A percentile compares a stretch with the other conserved stretches of the same genome.
Conservation (phyloP, 805 yeast genomes). For the Wickerhamomyces subpelliculosus region DNA sequence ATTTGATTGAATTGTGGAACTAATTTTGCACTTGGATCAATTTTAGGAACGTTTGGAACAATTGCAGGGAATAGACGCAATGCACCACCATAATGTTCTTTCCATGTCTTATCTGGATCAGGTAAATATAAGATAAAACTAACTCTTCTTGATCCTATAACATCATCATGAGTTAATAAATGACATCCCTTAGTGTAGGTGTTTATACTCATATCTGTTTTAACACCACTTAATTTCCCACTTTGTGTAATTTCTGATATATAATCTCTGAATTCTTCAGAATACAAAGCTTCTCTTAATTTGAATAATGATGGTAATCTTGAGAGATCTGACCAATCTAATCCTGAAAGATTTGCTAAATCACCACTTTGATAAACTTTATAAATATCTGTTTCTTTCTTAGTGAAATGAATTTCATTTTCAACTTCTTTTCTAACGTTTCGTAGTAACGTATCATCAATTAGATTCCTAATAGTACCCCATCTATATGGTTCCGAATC, state of each 20-base stretch:
- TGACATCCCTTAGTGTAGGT: constrained; percentile 92
- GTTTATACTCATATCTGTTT: constrained; percentile 89
- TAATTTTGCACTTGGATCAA: constrained; percentile 62
- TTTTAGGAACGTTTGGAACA: constrained; percentile 81
- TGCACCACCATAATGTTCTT: constrained; percentile 90
- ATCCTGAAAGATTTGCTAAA: constrained; percentile 84
- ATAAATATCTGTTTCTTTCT: constrained; percentile 95
- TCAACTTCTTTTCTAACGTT: constrained; percentile 82
- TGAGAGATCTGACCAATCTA: constrained; percentile 66
- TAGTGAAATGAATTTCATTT: constrained; percentile 79
- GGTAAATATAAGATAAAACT: constrained; percentile 90
- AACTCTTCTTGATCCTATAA: constrained; percentile 89
- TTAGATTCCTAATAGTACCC: constrained; percentile 73
- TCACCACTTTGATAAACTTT: constrained; percentile 88
- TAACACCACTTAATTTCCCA: constrained; percentile 84
- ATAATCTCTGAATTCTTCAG: constrained; percentile 75
- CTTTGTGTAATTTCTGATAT: constrained; percentile 74
- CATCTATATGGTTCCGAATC: constrained; percentile 77
- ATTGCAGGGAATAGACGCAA: constrained; percentile 80
- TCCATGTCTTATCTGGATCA: constrained; percentile 87
- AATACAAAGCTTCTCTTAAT: constrained; percentile 81
- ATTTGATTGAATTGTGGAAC: constrained; percentile 95
- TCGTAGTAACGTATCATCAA: constrained; percentile 71
- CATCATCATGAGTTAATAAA: constrained; percentile 92
- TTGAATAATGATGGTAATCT: constrained; percentile 70